Base-by-base conservation (phyloP, 352 stramenopile genomes). In the Pythium insidiosum region DNA sequence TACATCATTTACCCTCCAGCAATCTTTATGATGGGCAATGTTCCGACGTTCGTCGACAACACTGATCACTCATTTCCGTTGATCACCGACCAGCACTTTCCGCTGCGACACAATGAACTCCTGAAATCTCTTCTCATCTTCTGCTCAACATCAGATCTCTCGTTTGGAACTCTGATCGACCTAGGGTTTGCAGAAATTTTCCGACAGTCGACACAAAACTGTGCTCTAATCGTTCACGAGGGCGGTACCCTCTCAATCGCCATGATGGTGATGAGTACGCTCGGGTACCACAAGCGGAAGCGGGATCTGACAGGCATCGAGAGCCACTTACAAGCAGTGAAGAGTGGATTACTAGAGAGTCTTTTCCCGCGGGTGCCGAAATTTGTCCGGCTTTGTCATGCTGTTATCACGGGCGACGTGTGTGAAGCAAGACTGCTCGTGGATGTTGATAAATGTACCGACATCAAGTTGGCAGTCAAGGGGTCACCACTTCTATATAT, bases 1-100 rank as follows among this genome's bases (percentile, higher is more conserved):
- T 93, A 91, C 51, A 89, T 90, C 48, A 73, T 93, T 30, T 88
- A 86, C 44, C 81, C 81, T 15, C 81, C 81, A 28, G 82, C 78
- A 9, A 76, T 93, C 26, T 93, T 89, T 50, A 81, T 93, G 41
- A 86, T 92, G 72, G 81, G 73, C 46, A 71, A 85, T 26, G 64
- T 88, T 23, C 74, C 76, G 26, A 89, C 79, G 29, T 93, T 93
- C 39, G 81, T 89, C 6, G 75, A 90, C 19, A 89, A 90, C 36
- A 81, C 77, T n/a, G 77, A 93, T 46, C 55, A 85, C 29, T 76
- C 73, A 3, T 46, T 93, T 23, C 81, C 81, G n/a, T 39, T 93
- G 25, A 93, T 93, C 40, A 93, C 74, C 18, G 73, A 88, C 31
- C 78, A 90, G 47, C 78, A 88, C 41, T 86, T 80, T 37, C 73